Conservation (phyloP, 345 rosid genomes). For the Eucalyptus microcorys region DNA sequence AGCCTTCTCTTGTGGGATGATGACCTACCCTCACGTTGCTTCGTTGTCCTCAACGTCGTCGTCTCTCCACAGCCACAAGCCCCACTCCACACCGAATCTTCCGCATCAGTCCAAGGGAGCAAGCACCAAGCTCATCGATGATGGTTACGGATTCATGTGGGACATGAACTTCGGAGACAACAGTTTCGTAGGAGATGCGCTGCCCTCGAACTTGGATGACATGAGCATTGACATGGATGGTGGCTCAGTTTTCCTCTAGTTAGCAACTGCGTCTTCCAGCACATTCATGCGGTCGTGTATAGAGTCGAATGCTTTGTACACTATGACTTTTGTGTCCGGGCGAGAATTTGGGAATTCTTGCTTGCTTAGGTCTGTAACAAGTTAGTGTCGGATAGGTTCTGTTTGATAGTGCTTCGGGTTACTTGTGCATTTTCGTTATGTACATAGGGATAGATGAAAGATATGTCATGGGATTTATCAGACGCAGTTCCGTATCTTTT, state of each 20-base stretch:
- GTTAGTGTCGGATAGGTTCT: neutral
- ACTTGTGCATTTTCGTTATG: neutral
- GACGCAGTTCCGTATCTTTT: neutral
- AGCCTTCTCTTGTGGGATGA: neutral
- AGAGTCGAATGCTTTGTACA: neutral
- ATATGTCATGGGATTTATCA: neutral
- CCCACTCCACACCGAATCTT: slow-evolving; percentile 5
- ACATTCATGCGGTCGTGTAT: neutral
- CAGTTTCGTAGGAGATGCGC: slow-evolving; percentile 2
- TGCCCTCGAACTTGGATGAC: slow-evolving; percentile 22
- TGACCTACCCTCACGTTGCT: neutral
- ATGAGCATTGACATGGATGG: slow-evolving; percentile 28
- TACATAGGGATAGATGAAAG: neutral
- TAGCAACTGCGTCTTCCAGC: neutral
- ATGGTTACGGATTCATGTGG: slow-evolving; percentile 38
- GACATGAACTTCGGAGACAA: neutral
- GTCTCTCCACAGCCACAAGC: neutral
- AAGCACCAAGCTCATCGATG: slow-evolving; percentile 8
- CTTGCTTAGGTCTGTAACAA: neutral
- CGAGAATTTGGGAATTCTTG: neutral
- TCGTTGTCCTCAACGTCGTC: neutral
- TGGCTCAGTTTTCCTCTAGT: slow-evolving; percentile 16
- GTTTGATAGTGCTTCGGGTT: neutral
- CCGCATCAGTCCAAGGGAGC: slow-evolving; percentile 8
- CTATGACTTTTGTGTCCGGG: neutral